A percentile compares a stretch with the other conserved stretches of the same genome.
phyloP scores from a whole-genome alignment of 164 flowering plant genomes.

The Pachysandra terminalis region DNA sequence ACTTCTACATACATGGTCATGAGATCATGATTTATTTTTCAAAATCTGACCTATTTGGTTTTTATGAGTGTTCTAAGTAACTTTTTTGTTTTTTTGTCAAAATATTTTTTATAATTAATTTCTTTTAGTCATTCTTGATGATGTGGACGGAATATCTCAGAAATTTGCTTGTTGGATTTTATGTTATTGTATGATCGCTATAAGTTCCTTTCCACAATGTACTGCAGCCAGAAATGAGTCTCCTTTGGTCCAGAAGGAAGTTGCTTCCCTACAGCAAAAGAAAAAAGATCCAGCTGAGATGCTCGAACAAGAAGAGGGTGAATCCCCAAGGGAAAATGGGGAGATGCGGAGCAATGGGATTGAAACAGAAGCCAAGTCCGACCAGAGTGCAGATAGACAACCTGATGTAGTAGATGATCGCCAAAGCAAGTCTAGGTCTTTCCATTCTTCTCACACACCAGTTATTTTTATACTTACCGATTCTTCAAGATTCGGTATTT shows the following conservation, averaged over 20 bases:
- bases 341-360: conserved; percentile 57
- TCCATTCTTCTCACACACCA: conserved; percentile 35
- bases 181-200: neutral
- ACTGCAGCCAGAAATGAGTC: conserved; percentile 32
- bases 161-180: neutral
- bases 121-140: no score
- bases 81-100: neutral
- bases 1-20: no score
- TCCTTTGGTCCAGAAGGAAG: conserved; percentile 30
- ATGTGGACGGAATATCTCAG: no score
- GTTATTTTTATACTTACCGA: conserved; percentile 38
- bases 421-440: conserved; percentile 83
- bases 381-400: conserved; percentile 53
- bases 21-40: no score
- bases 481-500: conserved; percentile 41
- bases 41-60: no score
- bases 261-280: conserved; percentile 22
- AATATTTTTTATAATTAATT: neutral
- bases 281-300: conserved; percentile 34
- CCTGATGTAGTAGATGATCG: conserved; percentile 75
- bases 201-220: neutral
- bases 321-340: conserved; percentile 67
- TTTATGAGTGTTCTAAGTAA: conserved; percentile 12
- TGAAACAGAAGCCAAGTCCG: conserved; percentile 38
- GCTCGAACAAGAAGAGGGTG: conserved; percentile 37